These are phyloP conservation scores for Hirschfeldia incana DNA, from an alignment of 345 rosid genomes.

Conservation along the genomic window DNA sequence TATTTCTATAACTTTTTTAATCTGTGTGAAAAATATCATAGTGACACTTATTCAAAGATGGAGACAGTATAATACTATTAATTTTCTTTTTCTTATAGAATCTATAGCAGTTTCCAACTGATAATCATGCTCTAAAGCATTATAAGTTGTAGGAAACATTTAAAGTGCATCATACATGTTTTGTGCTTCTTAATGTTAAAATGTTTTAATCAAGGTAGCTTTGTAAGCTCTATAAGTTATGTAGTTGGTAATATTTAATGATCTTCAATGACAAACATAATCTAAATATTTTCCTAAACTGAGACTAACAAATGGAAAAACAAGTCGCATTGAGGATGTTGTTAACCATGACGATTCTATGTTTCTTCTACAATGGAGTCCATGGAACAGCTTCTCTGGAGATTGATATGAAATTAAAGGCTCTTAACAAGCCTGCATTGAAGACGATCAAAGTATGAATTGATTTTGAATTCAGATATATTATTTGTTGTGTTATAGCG, in stretches of 20 bases:
- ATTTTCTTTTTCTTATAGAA: no score
- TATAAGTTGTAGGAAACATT: background rate
- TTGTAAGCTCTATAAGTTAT: background rate
- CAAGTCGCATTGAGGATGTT: constrained; percentile 18
- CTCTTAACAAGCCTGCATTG: constrained; percentile 51
- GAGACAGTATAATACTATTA: no score
- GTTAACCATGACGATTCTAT: constrained; percentile 4
- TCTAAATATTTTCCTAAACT: background rate
- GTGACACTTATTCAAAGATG: no score
- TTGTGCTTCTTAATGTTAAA: background rate
- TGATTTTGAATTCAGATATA: background rate
- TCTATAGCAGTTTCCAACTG: no score
- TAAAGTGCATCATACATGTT: background rate
- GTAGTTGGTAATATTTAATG: background rate
- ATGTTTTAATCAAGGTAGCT: background rate
- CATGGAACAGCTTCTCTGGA: constrained; percentile 22
- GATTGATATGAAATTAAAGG: constrained; percentile 42
- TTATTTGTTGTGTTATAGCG: background rate
- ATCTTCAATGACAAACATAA: background rate
- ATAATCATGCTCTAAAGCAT: background rate
- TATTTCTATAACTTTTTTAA: no score
- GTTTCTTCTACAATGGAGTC: constrained; percentile 6
- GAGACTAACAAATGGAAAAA: background rate
- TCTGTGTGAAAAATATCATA: no score
- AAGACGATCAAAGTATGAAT: constrained; percentile 45